These are phyloP conservation scores for Sclerotinia spermophila DNA, from an alignment of 2,329 filamentous ascomycete genomes.

Conservation along the genomic window DNA sequence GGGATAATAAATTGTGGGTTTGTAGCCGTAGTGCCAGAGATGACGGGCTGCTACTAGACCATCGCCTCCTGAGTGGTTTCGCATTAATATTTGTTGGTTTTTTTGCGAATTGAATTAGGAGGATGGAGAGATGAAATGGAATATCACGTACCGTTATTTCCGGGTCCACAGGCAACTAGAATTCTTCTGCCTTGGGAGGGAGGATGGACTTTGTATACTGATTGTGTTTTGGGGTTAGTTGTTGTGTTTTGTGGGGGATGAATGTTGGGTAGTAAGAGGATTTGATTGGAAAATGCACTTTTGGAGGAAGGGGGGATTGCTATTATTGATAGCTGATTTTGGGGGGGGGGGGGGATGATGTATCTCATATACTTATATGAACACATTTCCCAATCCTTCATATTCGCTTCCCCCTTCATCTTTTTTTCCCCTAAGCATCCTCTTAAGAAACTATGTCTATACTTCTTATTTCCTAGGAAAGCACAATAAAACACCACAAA, in stretches of 20 bases:
- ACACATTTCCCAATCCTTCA: no score
- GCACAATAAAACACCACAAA: background rate
- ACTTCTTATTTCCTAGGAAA: background rate
- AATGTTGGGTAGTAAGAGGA: no score
- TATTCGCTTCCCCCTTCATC: background rate
- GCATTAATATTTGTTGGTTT: background rate
- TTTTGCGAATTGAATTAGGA: background rate
- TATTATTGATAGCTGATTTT: no score
- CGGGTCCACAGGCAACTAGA: constrained; percentile 86
- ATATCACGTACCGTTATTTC: constrained; percentile 57
- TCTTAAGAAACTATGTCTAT: rapidly evolving
- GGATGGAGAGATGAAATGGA: background rate
- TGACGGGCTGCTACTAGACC: constrained; percentile 92
- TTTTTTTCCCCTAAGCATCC: no score
- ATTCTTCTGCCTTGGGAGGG: constrained; percentile 66
- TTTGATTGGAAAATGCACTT: background rate
- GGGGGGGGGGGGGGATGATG: background rate
- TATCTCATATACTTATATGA: constrained; percentile 1
- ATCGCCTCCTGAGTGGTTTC: constrained; percentile 65
- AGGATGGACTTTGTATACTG: constrained; percentile 83
- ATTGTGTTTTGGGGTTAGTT: background rate
- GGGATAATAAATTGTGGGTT: constrained; percentile 85
- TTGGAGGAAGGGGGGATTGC: background rate
- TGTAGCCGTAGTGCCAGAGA: constrained; percentile 87
- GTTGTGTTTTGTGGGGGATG: background rate